Evolutionary conservation across 1,139 yeast genomes (phyloP), one percentile per base, ranked within the genome.

Genomic region (Candida tetrigidarum): DNA sequence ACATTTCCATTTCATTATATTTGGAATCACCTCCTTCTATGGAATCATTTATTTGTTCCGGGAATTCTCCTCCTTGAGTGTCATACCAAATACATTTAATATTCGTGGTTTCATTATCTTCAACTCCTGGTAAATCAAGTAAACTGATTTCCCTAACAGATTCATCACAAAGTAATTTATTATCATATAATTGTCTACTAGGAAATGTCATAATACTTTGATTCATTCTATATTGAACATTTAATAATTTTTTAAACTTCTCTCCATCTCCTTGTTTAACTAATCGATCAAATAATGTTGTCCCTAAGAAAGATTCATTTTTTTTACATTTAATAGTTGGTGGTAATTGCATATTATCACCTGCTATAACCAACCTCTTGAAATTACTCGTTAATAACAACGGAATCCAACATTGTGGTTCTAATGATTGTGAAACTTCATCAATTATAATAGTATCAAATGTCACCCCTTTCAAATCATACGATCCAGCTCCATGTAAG

Each of bases 391-490:
- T 89, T 40, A 77, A 78, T 12, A 89, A 71, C n/a, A 93, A 52
- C 0, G 99, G 98, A 25, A 93, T 90, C 98, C 98, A 92, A 59
- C 97, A 91, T 57, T 93, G 96, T 1, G 98, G 96, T 58, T 93
- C 97, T 46, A 92, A 66, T 3, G 97, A 78, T 62, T 93, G 99
- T 0, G 97, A 90, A 0, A 93, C 97, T 64, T 93, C 99, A 63
- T 93, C 99, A 37, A 93, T 91, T 16, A 93, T 87, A 19, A 93
- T 75, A 0, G 96, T 84, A 56, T 89, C 91, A 58, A 93, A 90
- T 14, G 84, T 58, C 5, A 74, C 75, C 23, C 20, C 56, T 49
- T 46, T 56, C 7, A 90, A 64, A 42, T 86, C 91, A 55, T 83
- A 71, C 0, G 91, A 75, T 10, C 96, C 92, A 0, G 96, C 81